Percentiles rank a stretch among this genome's conserved stretches.
These are phyloP conservation scores for Paracoccidioides lutzii DNA, from an alignment of 2,329 filamentous ascomycete genomes.

Conservation along the genomic window DNA sequence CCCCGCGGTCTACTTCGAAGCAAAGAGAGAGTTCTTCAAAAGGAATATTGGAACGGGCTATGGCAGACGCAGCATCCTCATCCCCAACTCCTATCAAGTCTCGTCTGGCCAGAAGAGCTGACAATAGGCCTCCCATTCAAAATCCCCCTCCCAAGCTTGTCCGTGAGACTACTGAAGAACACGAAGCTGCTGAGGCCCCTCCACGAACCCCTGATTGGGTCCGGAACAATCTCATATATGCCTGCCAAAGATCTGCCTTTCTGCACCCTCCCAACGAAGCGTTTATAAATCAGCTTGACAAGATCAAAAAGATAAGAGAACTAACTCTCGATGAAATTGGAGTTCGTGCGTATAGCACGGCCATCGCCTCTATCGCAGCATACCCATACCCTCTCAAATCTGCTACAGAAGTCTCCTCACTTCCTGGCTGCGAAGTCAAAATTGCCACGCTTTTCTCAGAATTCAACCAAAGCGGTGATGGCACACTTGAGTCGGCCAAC, in stretches of 20 bases:
- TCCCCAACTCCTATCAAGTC: neutral
- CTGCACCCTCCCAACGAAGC: constrained; percentile 55
- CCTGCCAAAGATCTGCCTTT: constrained; percentile 68
- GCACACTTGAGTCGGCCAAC: constrained; percentile 49
- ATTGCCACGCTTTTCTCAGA: constrained; percentile 66
- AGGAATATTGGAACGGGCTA: constrained; percentile 42
- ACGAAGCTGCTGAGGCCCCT: constrained; percentile 47
- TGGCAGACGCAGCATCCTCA: constrained; percentile 31
- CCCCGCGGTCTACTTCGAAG: constrained; percentile 4
- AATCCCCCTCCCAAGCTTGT: constrained; percentile 37
- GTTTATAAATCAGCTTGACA: constrained; percentile 63
- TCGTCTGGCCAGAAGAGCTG: constrained; percentile 2
- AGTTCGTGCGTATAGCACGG: constrained; percentile 72
- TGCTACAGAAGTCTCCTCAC: constrained; percentile 31
- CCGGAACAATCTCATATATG: constrained; percentile 50
- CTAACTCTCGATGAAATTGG: constrained; percentile 66
- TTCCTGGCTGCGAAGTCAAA: constrained; percentile 74
- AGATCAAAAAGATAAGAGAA: constrained; percentile 58
- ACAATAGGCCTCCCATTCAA: constrained; percentile 14
- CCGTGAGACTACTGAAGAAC: constrained; percentile 64
- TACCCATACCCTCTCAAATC: constrained; percentile 52
- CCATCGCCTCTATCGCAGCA: constrained; percentile 69
- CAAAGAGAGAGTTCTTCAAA: constrained; percentile 7
- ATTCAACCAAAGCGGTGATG: constrained; percentile 47
- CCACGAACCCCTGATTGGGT: constrained; percentile 61